phyloP scores from a whole-genome alignment of 2,329 filamentous ascomycete genomes.

The Leptosphaerulina australis region DNA sequence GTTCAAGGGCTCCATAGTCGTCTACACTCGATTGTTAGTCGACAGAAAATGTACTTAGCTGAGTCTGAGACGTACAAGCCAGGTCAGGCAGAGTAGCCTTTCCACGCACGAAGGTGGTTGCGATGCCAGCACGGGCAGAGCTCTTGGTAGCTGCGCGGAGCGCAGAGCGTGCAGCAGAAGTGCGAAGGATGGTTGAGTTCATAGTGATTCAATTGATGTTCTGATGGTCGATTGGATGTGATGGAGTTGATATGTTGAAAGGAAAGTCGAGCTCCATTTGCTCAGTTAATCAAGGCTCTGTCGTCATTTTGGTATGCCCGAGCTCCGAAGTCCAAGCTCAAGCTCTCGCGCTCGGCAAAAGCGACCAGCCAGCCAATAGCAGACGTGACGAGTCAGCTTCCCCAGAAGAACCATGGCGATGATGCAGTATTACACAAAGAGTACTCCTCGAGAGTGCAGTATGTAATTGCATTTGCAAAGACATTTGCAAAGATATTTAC shows the following conservation, averaged over 20 bases:
- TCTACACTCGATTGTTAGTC: slow-evolving; percentile 59
- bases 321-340: slow-evolving; percentile 23
- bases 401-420: slow-evolving; percentile 7
- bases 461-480: background rate
- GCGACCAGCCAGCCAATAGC: slow-evolving; percentile 23
- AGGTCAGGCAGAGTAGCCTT: slow-evolving; percentile 96
- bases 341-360: slow-evolving; percentile 11
- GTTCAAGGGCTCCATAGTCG: slow-evolving; percentile 95
- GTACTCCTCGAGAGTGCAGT: background rate
- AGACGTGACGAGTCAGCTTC: slow-evolving; percentile 2
- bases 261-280: background rate
- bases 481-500: too few species aligned
- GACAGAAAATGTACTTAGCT: background rate
- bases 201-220: slow-evolving; percentile 57
- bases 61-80: slow-evolving; percentile 61
- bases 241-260: background rate
- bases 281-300: slow-evolving; percentile 24
- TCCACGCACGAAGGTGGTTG: slow-evolving; percentile 77
- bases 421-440: slow-evolving; percentile 10
- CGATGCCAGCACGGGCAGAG: slow-evolving; percentile 65
- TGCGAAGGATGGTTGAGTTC: slow-evolving; percentile 77
- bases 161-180: slow-evolving; percentile 71
- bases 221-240: slow-evolving; percentile 29
- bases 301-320: slow-evolving; percentile 33
- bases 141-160: slow-evolving; percentile 71